These are phyloP conservation scores for Corylus heterophylla DNA, from an alignment of 306 rosid species.

Conservation along the genomic window DNA sequence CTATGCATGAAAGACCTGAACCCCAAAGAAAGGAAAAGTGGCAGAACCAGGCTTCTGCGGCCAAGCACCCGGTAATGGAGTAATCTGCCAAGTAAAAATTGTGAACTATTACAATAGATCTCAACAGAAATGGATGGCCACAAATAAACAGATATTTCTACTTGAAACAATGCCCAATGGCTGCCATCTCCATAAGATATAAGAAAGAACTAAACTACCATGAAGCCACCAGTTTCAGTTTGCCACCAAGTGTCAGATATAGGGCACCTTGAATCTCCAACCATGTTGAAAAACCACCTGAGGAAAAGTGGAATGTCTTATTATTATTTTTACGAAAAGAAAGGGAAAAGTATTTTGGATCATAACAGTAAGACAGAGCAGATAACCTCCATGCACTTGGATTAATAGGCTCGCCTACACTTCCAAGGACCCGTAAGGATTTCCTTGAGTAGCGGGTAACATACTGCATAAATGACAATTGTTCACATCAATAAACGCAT, in stretches of 20 bases:
- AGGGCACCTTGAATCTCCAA: conserved; percentile 96
- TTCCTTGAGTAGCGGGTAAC: conserved; percentile 83
- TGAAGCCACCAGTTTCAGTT: conserved; percentile 98
- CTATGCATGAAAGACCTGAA: conserved; percentile 58
- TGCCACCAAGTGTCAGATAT: conserved; percentile 99
- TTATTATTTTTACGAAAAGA: not conserved
- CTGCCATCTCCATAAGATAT: conserved; percentile 20
- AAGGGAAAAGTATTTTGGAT: conserved; percentile 3
- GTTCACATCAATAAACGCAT: conserved; percentile 1
- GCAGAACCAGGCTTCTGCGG: conserved; percentile 99
- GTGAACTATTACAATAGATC: conserved; percentile 15
- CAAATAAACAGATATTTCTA: conserved; percentile 16
- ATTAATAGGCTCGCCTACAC: conserved; percentile 99
- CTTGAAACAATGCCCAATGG: conserved; percentile 4
- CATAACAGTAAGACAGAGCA: conserved; percentile 6
- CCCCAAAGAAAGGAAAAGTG: conserved; percentile 97
- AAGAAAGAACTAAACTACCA: conserved; percentile 60
- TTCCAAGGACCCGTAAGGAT: conserved; percentile 89
- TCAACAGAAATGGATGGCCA: not conserved
- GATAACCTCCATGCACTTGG: conserved; percentile 98
- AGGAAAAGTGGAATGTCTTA: conserved; percentile 25
- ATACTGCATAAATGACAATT: conserved; percentile 53
- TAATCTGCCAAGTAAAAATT: conserved; percentile 59
- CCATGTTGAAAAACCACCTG: conserved; percentile 94
- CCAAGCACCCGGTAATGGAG: conserved; percentile 99